phyloP scores from a whole-genome alignment of 176 grass and related monocot genomes.

The Tillandsia fasciculata region DNA sequence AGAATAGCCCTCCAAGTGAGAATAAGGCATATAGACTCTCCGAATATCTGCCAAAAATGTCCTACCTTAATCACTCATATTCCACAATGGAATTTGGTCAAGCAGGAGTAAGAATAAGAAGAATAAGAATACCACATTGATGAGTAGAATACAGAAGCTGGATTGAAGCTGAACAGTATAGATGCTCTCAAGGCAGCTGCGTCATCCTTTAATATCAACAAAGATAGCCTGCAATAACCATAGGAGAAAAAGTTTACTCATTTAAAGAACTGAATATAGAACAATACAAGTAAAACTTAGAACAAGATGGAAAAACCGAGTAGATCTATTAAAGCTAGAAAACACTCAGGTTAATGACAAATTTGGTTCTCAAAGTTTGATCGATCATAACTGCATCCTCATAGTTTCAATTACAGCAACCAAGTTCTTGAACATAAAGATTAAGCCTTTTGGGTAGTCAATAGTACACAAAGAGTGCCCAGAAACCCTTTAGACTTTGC shows the following conservation, averaged over 20 bases:
- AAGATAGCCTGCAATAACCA: slow-evolving; percentile 48
- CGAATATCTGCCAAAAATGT: slow-evolving; percentile 58
- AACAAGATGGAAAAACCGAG: not conserved
- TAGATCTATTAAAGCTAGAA: too few relatives aligned
- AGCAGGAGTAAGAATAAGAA: slow-evolving; percentile 3
- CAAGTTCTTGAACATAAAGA: not conserved
- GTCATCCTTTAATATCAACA: slow-evolving; percentile 54
- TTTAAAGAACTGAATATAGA: not conserved
- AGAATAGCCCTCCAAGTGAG: slow-evolving; percentile 75
- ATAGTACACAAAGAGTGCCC: too few relatives aligned
- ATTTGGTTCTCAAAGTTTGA: not conserved
- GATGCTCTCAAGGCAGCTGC: slow-evolving; percentile 46
- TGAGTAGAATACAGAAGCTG: slow-evolving; percentile 89
- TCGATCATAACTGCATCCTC: too few relatives aligned
- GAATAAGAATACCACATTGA: slow-evolving; percentile 51
- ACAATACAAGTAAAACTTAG: not conserved
- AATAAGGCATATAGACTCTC: slow-evolving; percentile 74
- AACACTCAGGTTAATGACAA: too few relatives aligned
- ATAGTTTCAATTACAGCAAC: not conserved
- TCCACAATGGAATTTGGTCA: not conserved
- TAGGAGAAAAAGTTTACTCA: not conserved
- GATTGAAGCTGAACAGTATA: slow-evolving; percentile 84
- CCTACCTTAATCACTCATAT: not conserved
- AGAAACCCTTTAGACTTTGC: too few relatives aligned
- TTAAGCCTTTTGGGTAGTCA: not conserved